Percentiles rank a stretch among this genome's conserved stretches.
Evolutionary conservation across 139 green algal genomes (phyloP).

Genomic region (Chlamydomonas sp.): DNA sequence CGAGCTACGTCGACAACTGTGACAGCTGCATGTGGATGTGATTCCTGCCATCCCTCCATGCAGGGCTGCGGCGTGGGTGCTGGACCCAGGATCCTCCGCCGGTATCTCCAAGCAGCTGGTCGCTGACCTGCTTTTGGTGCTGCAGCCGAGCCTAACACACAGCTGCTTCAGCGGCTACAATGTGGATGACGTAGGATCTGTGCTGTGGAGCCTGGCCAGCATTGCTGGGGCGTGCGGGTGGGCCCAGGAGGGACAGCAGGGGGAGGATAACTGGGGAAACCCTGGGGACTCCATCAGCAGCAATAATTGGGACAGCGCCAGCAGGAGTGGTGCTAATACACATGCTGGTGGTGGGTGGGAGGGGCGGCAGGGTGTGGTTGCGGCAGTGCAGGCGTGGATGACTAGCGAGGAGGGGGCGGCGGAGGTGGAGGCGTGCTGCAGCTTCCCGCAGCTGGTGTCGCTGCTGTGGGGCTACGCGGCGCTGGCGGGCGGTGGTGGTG

Average conservation of each 20-base stretch:
- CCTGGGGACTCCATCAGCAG: no score
- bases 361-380: not conserved
- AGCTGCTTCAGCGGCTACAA: not conserved
- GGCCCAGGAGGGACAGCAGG: not conserved
- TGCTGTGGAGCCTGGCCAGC: constrained; percentile 18
- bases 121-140: not conserved
- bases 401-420: not conserved
- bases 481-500: not conserved
- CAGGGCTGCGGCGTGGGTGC: constrained; percentile 5
- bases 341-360: not conserved
- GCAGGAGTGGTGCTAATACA: not conserved
- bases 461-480: constrained; percentile 32
- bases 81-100: not conserved
- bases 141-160: not conserved
- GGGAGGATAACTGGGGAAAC: not conserved
- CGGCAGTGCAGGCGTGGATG: not conserved
- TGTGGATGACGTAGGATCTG: not conserved
- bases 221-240: not conserved
- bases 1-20: no score
- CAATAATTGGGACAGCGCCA: no score
- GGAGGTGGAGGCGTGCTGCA: not conserved
- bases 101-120: not conserved
- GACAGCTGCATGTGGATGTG: no score
- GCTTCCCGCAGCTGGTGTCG: not conserved
- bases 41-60: no score